Evolutionary conservation across 164 flowering plant species (phyloP).

Genomic region (Tetrastigma voinierianum): DNA sequence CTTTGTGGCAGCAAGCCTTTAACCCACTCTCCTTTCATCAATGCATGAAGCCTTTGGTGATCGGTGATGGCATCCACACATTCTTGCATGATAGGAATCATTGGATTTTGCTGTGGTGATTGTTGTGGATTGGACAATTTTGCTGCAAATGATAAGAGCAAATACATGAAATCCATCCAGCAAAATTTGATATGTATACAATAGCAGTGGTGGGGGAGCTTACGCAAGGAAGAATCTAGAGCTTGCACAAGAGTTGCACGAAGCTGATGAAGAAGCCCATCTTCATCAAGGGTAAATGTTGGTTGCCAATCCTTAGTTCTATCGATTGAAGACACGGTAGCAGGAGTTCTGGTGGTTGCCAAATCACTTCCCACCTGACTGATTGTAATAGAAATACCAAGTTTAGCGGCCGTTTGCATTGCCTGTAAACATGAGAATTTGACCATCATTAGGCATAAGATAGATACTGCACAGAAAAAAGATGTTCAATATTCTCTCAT

Average conservation of each 20-base stretch:
- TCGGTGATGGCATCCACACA: slow-evolving; percentile 94
- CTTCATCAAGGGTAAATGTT: slow-evolving; percentile 70
- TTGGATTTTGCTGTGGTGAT: slow-evolving; percentile 49
- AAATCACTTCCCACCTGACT: slow-evolving; percentile 72
- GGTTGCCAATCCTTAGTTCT: slow-evolving; percentile 85
- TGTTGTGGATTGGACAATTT: slow-evolving; percentile 52
- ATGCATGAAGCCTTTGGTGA: slow-evolving; percentile 83
- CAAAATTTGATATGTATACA: neutral
- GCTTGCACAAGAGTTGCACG: slow-evolving; percentile 77
- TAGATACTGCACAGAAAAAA: neutral
- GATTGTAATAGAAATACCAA: slow-evolving; percentile 66
- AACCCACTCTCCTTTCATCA: slow-evolving; percentile 91
- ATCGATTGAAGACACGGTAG: slow-evolving; percentile 48
- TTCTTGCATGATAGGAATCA: slow-evolving; percentile 65
- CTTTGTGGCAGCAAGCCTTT: slow-evolving; percentile 93
- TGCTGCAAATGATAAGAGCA: slow-evolving; percentile 46
- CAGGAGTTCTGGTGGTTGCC: slow-evolving; percentile 36
- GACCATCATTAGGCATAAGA: neutral
- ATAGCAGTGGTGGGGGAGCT: slow-evolving; percentile 19
- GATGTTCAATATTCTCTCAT: neutral
- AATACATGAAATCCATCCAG: slow-evolving; percentile 1
- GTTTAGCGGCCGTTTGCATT: slow-evolving; percentile 80
- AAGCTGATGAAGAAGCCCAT: slow-evolving; percentile 80
- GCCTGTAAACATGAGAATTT: slow-evolving; percentile 43
- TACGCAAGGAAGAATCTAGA: slow-evolving; percentile 62